Evolutionary conservation across 768 basidiomycete genomes (phyloP).

Genomic region (Asterophora parasitica): DNA sequence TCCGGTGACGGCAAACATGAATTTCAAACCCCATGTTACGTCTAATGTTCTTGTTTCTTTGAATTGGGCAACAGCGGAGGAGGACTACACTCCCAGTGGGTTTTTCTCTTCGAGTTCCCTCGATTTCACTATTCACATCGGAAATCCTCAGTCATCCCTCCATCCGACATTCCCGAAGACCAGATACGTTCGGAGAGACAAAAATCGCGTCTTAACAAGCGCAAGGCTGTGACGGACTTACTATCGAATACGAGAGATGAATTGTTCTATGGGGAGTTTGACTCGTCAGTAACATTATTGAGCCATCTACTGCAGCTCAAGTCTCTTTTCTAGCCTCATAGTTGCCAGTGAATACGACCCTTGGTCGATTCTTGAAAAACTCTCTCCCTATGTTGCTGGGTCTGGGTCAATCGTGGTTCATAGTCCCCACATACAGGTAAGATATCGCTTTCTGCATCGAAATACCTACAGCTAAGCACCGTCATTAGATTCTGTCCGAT

Average conservation of each 20-base stretch:
- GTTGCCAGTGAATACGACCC: conserved; percentile 85
- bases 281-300: conserved; percentile 51
- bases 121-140: conserved; percentile 4
- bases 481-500: conserved; percentile 63
- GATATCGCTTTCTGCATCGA: not conserved
- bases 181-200: conserved; percentile 70
- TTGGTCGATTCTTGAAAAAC: conserved; percentile 66
- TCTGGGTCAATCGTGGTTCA: conserved; percentile 86
- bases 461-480: conserved; percentile 1
- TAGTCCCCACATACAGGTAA: conserved; percentile 74
- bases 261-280: conserved; percentile 83
- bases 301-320: not conserved
- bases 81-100: conserved; percentile 66
- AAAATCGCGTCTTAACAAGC: conserved; percentile 66
- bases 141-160: conserved; percentile 44
- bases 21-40: conserved; percentile 59
- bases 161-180: conserved; percentile 52
- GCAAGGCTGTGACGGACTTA: conserved; percentile 63
- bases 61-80: conserved; percentile 89
- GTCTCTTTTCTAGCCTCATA: conserved; percentile 48
- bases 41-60: conserved; percentile 57
- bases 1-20: conserved; percentile 80
- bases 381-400: conserved; percentile 76
- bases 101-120: conserved; percentile 2
- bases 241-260: conserved; percentile 69